Percentiles rank a stretch among this genome's conserved stretches.
Conservation (phyloP, 2,329 filamentous ascomycete genomes). For the Sporothrix mexicana region DNA sequence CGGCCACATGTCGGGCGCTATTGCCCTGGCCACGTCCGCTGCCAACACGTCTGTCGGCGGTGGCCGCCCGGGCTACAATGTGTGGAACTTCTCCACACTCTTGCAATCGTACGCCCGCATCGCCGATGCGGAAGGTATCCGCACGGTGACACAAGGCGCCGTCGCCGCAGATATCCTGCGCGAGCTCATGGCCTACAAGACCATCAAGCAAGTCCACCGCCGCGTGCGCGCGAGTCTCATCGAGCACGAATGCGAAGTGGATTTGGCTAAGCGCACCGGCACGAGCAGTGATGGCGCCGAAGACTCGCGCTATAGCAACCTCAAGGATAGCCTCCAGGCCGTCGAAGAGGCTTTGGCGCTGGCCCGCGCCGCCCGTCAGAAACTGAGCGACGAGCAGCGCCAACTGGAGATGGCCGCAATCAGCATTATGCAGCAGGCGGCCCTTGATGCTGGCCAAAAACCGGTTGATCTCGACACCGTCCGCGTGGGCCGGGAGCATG, state of each 20-base stretch:
- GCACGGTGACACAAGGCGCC: conserved; percentile 38
- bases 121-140: conserved; percentile 41
- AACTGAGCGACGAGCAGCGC: conserved; percentile 37
- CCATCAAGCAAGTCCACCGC: conserved; percentile 38
- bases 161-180: conserved; percentile 34
- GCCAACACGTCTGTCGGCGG: conserved; percentile 36
- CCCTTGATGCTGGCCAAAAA: conserved; percentile 39
- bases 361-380: conserved; percentile 37
- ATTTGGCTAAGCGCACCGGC: too few species aligned
- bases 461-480: conserved; percentile 39
- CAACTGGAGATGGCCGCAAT: conserved; percentile 40
- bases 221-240: conserved; percentile 33
- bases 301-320: background rate
- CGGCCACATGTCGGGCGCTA: conserved; percentile 41
- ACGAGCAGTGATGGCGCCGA: background rate
- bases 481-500: conserved; percentile 22
- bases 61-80: conserved; percentile 43
- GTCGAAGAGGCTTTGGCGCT: conserved; percentile 40
- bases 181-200: conserved; percentile 38
- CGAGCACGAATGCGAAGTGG: conserved; percentile 18
- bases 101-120: conserved; percentile 39
- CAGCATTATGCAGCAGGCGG: conserved; percentile 44
- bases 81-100: conserved; percentile 45
- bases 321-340: conserved; percentile 34
- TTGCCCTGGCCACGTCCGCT: conserved; percentile 42